Evolutionary conservation across 805 yeast genomes (phyloP).

Genomic region (Lipomyces sp.): DNA sequence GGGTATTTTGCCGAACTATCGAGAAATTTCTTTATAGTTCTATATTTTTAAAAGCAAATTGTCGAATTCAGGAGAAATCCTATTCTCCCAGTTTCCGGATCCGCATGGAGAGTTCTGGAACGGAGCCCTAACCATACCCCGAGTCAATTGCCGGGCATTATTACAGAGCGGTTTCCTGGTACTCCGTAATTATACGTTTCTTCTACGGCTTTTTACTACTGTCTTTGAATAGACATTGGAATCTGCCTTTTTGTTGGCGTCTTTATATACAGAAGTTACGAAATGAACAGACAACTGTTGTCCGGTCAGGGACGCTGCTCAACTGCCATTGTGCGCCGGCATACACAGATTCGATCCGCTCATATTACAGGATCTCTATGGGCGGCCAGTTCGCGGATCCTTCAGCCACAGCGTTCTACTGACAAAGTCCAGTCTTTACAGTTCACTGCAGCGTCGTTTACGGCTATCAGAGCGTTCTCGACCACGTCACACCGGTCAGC

Average conservation of each 20-base stretch:
- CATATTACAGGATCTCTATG: neutral
- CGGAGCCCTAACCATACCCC: neutral
- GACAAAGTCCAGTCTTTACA: neutral
- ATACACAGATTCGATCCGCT: neutral
- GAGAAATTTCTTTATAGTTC: neutral
- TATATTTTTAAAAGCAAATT: neutral
- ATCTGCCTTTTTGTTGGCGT: neutral
- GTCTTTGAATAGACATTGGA: neutral
- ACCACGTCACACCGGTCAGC: conserved; percentile 10
- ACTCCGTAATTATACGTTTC: neutral
- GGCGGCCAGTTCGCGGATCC: neutral
- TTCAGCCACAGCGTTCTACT: neutral
- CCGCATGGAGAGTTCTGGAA: conserved; percentile 13
- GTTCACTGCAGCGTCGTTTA: neutral
- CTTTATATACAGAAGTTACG: neutral
- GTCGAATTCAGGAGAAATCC: conserved; percentile 16
- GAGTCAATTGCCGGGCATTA: neutral
- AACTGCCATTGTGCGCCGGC: neutral
- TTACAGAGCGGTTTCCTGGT: too few species aligned
- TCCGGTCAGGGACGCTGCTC: neutral
- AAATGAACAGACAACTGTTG: neutral
- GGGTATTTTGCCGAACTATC: neutral
- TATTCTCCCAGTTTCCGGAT: conserved; percentile 1
- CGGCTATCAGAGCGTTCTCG: conserved; percentile 15
- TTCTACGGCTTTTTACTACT: neutral